Percentiles rank a stretch among this genome's conserved stretches.
These are phyloP conservation scores for Anethum foeniculum DNA, from an alignment of 140 eudicot species.

Conservation along the genomic window DNA sequence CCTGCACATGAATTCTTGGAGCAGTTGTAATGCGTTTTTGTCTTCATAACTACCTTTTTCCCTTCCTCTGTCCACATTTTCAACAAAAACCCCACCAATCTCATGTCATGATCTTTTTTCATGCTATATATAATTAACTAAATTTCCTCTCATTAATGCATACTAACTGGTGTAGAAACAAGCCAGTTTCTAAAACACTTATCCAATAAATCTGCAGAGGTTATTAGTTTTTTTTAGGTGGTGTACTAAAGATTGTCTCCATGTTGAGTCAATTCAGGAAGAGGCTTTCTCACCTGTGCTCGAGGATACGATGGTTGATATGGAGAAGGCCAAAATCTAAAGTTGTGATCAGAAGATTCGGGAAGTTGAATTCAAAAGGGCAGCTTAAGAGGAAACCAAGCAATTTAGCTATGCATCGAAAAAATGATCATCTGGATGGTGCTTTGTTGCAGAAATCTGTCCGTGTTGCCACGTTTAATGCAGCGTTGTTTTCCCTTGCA, in stretches of 20 bases:
- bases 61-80: constrained; percentile 11
- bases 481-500: constrained; percentile 80
- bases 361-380: constrained; percentile 26
- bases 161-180: background rate
- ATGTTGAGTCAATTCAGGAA: constrained; percentile 36
- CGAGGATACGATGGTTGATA: constrained; percentile 39
- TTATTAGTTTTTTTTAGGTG: background rate
- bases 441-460: constrained; percentile 33
- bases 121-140: background rate
- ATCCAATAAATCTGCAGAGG: background rate
- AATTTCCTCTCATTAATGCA: background rate
- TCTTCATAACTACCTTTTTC: constrained; percentile 29
- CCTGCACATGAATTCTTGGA: constrained; percentile 40
- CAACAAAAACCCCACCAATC: constrained; percentile 16
- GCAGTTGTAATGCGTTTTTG: constrained; percentile 49
- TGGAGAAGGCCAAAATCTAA: constrained; percentile 54
- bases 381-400: constrained; percentile 11
- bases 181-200: background rate
- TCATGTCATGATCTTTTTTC: constrained; percentile 11
- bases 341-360: constrained; percentile 54
- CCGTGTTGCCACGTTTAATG: constrained; percentile 75
- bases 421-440: constrained; percentile 17
- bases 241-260: background rate
- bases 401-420: background rate
- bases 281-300: constrained; percentile 49